Base-by-base conservation (phyloP, 2,329 filamentous ascomycete genomes). In the Tetracladium maxilliforme region DNA sequence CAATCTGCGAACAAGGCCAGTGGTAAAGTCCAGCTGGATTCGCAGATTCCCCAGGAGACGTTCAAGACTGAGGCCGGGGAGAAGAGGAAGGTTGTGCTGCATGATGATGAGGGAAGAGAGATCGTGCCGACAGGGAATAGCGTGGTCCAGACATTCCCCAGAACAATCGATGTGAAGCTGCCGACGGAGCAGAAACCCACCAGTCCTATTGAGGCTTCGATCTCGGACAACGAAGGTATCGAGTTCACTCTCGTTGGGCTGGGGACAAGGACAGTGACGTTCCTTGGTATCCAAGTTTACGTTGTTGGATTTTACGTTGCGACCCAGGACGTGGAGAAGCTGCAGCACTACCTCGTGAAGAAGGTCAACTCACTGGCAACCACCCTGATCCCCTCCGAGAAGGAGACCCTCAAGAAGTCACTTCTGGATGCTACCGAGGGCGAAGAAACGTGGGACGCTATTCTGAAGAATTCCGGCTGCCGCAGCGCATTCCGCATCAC, bases 261-360 rank as follows among this genome's bases (percentile, higher is more conserved):
- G 5, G 90, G 90, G 11, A 75, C 92, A 33, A 70, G 90, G 28
- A 84, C 78, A 2, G 90, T 98, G 16, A 92, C 80, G 14, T 93
- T 95, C 49, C 56, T 95, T 22, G 60, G 70, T 24, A 83, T 98
- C 22, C 76, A 93, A 47, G 90, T 98, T 26, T 98, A 98, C 54
- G 79, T 95, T 11, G 79, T 93, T 0, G 90, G 87, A 10, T 70
- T 92, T 40, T 98, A 98, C 54, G 65, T 95, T 14, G 81, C 84
- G 14, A 87, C 77, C 0, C 59, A 74, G 19, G 84, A 93, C 42
- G 72, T 98, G 30, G 71, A 75, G 4, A 61, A 65, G n/a, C 61
- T 98, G 20, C 87, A 95, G 51, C 62, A 67, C 36, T 68, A 71
- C 22, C 64, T 95, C 16, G 67, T 92, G 32, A 73, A 74, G 44